Conservation (phyloP, 352 stramenopile species). For the Phytophthora pistaciae region DNA sequence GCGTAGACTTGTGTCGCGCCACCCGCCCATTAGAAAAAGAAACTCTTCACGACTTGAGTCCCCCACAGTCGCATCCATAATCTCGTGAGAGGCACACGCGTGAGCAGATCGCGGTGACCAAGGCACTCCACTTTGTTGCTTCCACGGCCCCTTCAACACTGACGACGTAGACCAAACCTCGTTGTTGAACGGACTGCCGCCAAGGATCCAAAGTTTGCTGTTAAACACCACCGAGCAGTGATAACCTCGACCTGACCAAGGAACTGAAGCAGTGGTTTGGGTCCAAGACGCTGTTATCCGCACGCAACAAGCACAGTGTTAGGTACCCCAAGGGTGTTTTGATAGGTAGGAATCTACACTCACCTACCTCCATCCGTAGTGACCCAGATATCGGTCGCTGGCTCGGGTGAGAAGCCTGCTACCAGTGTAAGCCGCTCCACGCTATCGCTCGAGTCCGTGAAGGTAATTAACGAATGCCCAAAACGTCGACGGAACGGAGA, state of each 20-base stretch:
- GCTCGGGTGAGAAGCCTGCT: conserved; percentile 79
- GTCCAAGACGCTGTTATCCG: conserved; percentile 50
- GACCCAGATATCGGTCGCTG: conserved; percentile 81
- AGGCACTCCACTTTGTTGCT: conserved; percentile 48
- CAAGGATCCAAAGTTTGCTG: conserved; percentile 71
- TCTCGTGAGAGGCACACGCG: conserved; percentile 60
- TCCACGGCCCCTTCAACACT: conserved; percentile 62
- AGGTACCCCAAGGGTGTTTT: background rate
- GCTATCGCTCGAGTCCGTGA: conserved; percentile 58
- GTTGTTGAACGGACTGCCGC: conserved; percentile 82
- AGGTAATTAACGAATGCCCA: conserved; percentile 75
- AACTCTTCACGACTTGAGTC: conserved; percentile 60
- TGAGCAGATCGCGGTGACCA: conserved; percentile 72
- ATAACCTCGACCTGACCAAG: conserved; percentile 74
- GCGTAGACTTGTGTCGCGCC: conserved; percentile 66
- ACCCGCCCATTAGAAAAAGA: conserved; percentile 75
- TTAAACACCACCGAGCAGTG: conserved; percentile 79
- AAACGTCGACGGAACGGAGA: conserved; percentile 77
- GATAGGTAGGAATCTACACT: background rate
- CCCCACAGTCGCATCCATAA: conserved; percentile 64
- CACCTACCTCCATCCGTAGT: conserved; percentile 67
- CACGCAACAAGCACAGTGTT: background rate
- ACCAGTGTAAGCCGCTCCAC: conserved; percentile 68
- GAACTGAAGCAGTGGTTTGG: conserved; percentile 36
- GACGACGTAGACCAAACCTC: conserved; percentile 81